phyloP scores from a whole-genome alignment of 345 rosid species.

The Populus ilicifolia region DNA sequence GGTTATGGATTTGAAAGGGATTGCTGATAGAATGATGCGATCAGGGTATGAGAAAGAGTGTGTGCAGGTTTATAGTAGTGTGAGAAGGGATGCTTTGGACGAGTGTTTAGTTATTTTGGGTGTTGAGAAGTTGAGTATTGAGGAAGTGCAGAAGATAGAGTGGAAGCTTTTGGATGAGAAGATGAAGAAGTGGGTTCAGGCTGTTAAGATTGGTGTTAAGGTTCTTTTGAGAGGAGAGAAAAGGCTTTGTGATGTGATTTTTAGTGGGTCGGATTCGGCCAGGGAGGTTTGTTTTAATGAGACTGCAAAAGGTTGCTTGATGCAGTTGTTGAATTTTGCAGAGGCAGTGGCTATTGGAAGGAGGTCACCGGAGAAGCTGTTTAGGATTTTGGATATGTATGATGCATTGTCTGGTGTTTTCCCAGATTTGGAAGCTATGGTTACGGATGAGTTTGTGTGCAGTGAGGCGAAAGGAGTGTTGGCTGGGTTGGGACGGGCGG shows the following conservation, averaged over 20 bases:
- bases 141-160: constrained; percentile 88
- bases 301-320: constrained; percentile 73
- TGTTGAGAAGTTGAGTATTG: constrained; percentile 88
- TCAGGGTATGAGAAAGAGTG: constrained; percentile 95
- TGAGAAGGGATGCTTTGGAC: constrained; percentile 78
- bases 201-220: constrained; percentile 64
- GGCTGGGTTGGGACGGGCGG: constrained; percentile 62
- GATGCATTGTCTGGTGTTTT: constrained; percentile 65
- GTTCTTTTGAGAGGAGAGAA: constrained; percentile 77
- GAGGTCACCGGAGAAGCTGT: constrained; percentile 87
- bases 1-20: constrained; percentile 60
- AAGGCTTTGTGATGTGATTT: constrained; percentile 73
- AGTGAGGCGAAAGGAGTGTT: constrained; percentile 69
- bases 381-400: constrained; percentile 92
- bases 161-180: constrained; percentile 93
- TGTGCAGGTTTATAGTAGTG: constrained; percentile 73
- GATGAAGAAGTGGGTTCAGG: constrained; percentile 96
- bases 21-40: constrained; percentile 82
- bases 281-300: constrained; percentile 81
- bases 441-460: constrained; percentile 49
- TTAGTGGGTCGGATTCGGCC: constrained; percentile 47
- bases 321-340: constrained; percentile 86
- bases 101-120: constrained; percentile 76
- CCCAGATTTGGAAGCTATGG: constrained; percentile 54
- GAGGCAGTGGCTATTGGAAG: constrained; percentile 83